These are phyloP conservation scores for Mycogone perniciosa DNA, from an alignment of 2,329 filamentous ascomycete species.

Conservation along the genomic window DNA sequence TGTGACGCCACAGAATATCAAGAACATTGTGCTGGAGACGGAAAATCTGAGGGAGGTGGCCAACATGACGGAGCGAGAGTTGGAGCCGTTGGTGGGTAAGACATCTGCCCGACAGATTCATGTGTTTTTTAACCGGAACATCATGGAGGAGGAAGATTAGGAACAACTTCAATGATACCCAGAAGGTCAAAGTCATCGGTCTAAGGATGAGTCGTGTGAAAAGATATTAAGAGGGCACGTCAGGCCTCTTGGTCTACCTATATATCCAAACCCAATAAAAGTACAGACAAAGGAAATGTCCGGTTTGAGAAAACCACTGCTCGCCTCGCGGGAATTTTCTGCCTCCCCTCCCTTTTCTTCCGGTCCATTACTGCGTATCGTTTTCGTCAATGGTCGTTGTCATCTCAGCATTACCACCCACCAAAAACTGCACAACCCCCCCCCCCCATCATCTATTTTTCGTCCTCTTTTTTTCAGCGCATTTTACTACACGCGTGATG, in stretches of 20 bases:
- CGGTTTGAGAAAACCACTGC: too few relatives aligned
- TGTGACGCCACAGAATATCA: constrained; percentile 71
- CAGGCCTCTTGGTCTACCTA: too few relatives aligned
- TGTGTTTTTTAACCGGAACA: constrained; percentile 69
- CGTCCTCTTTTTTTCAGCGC: neutral
- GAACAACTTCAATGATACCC: constrained; percentile 12
- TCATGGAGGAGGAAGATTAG: constrained; percentile 43
- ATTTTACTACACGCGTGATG: neutral
- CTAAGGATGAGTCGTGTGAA: neutral
- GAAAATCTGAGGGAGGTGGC: constrained; percentile 76
- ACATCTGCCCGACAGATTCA: constrained; percentile 71
- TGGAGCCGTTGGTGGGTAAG: constrained; percentile 68
- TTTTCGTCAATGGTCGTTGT: too few relatives aligned
- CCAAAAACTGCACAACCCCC: too few relatives aligned
- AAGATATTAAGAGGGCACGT: too few relatives aligned
- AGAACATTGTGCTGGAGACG: constrained; percentile 63
- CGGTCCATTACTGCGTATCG: too few relatives aligned
- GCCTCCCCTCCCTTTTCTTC: too few relatives aligned
- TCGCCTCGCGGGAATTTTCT: too few relatives aligned
- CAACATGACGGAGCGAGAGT: constrained; percentile 71
- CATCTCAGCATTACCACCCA: too few relatives aligned
- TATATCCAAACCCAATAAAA: too few relatives aligned
- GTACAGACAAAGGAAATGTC: too few relatives aligned
- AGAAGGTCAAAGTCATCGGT: constrained; percentile 1
- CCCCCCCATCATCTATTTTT: neutral